Percentiles rank a stretch among this genome's conserved stretches.
Evolutionary conservation across 371 early-diverging fungal genomes (phyloP).

Genomic region (Zancudomyces culisetae): DNA sequence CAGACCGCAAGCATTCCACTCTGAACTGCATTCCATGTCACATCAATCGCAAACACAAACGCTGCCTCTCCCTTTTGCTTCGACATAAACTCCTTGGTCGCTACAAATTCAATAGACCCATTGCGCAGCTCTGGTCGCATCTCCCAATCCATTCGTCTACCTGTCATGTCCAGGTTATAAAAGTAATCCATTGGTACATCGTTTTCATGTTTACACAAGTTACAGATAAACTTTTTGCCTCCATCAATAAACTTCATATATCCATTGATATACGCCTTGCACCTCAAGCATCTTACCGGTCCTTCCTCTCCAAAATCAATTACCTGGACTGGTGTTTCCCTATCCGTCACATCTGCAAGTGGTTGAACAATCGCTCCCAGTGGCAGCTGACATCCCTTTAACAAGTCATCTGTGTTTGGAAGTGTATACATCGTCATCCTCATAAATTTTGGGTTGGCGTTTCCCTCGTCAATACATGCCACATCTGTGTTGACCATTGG

Average conservation of each 20-base stretch:
- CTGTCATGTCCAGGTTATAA: slow-evolving; percentile 78
- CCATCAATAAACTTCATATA: slow-evolving; percentile 69
- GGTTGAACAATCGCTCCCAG: slow-evolving; percentile 84
- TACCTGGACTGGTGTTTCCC: slow-evolving; percentile 60
- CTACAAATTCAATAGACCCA: slow-evolving; percentile 82
- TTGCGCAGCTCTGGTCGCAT: slow-evolving; percentile 73
- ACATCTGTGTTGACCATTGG: slow-evolving; percentile 68
- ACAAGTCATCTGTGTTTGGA: slow-evolving; percentile 58
- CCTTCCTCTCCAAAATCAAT: slow-evolving; percentile 83
- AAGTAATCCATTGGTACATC: slow-evolving; percentile 62
- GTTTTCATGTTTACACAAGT: slow-evolving; percentile 75
- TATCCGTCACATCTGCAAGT: slow-evolving; percentile 49
- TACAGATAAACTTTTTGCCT: slow-evolving; percentile 78
- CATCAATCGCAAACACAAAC: slow-evolving; percentile 83
- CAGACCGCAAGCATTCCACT: slow-evolving; percentile 54
- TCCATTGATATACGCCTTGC: slow-evolving; percentile 88
- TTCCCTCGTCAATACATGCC: slow-evolving; percentile 73
- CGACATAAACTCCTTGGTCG: slow-evolving; percentile 39
- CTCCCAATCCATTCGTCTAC: slow-evolving; percentile 64
- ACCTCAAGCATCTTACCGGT: slow-evolving; percentile 77
- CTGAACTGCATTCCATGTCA: slow-evolving; percentile 62
- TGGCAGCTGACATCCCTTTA: slow-evolving; percentile 54
- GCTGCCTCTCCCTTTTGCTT: slow-evolving; percentile 46
- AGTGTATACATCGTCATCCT: slow-evolving; percentile 67
- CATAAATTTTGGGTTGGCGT: slow-evolving; percentile 82